Evolutionary conservation across 441 rosid genomes (phyloP).

Genomic region (Adansonia grandidieri): DNA sequence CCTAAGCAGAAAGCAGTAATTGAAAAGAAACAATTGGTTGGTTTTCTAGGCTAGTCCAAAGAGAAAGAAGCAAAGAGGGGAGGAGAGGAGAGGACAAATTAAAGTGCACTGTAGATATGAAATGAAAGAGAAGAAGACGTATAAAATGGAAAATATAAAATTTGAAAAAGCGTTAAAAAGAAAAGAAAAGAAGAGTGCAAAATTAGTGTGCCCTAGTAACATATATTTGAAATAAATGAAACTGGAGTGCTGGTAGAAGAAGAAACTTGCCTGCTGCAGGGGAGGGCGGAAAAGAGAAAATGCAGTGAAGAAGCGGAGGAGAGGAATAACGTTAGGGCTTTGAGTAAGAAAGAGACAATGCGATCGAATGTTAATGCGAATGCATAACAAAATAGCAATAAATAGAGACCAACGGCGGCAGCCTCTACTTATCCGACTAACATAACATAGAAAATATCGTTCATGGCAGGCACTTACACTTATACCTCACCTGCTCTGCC

Average conservation of each 20-base stretch:
- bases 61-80: too few species aligned
- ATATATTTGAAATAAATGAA: not conserved
- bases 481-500: not conserved
- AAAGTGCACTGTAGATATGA: not conserved
- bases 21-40: not conserved
- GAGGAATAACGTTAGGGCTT: slow-evolving; percentile 27
- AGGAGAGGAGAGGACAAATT: not conserved
- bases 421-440: slow-evolving; percentile 27
- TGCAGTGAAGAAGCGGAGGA: slow-evolving; percentile 9
- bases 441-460: slow-evolving; percentile 28
- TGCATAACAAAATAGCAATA: slow-evolving; percentile 29
- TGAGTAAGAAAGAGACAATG: slow-evolving; percentile 30
- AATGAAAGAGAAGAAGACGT: not conserved
- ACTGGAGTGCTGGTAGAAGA: not conserved
- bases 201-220: not conserved
- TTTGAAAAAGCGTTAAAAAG: not conserved
- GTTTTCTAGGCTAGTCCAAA: not conserved
- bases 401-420: slow-evolving; percentile 18
- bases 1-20: too few species aligned
- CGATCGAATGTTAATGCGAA: slow-evolving; percentile 13
- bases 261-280: slow-evolving; percentile 33
- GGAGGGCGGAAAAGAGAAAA: not conserved
- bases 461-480: slow-evolving; percentile 28
- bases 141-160: not conserved
- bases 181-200: not conserved